Evolutionary conservation across 441 rosid genomes (phyloP).

Genomic region (Francoa sonchifolia): DNA sequence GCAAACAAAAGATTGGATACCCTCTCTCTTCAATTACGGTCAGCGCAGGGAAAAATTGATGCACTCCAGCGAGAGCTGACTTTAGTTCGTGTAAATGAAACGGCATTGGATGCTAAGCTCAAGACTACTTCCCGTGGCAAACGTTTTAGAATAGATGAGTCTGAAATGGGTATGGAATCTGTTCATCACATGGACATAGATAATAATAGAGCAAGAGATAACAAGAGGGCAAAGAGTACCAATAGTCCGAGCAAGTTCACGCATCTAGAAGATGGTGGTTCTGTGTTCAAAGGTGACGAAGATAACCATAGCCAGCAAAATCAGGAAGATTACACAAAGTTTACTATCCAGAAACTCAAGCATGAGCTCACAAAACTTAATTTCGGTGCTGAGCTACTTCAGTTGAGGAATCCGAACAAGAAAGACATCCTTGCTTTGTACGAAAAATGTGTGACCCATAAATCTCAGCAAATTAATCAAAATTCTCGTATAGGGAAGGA

Average conservation of each 20-base stretch:
- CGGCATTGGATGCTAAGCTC: slow-evolving; percentile 74
- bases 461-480: slow-evolving; percentile 17
- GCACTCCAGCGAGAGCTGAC: slow-evolving; percentile 75
- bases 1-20: slow-evolving; percentile 71
- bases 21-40: slow-evolving; percentile 71
- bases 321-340: slow-evolving; percentile 69
- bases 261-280: slow-evolving; percentile 60
- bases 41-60: slow-evolving; percentile 73
- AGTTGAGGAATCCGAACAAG: slow-evolving; percentile 67
- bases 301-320: slow-evolving; percentile 51
- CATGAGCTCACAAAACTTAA: slow-evolving; percentile 80
- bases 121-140: slow-evolving; percentile 69
- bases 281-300: slow-evolving; percentile 51
- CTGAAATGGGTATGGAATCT: slow-evolving; percentile 59
- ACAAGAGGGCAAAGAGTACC: slow-evolving; percentile 57
- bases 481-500: slow-evolving; percentile 17
- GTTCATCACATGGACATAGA: slow-evolving; percentile 40
- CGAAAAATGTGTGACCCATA: slow-evolving; percentile 59
- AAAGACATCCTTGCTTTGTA: slow-evolving; percentile 77
- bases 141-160: slow-evolving; percentile 49
- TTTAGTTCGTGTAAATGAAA: slow-evolving; percentile 70
- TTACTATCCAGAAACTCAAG: slow-evolving; percentile 65
- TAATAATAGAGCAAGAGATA: slow-evolving; percentile 38
- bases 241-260: slow-evolving; percentile 36
- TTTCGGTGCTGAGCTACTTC: slow-evolving; percentile 69